Conservation (phyloP, 768 basidiomycete species). For the Auriculariales sp. region DNA sequence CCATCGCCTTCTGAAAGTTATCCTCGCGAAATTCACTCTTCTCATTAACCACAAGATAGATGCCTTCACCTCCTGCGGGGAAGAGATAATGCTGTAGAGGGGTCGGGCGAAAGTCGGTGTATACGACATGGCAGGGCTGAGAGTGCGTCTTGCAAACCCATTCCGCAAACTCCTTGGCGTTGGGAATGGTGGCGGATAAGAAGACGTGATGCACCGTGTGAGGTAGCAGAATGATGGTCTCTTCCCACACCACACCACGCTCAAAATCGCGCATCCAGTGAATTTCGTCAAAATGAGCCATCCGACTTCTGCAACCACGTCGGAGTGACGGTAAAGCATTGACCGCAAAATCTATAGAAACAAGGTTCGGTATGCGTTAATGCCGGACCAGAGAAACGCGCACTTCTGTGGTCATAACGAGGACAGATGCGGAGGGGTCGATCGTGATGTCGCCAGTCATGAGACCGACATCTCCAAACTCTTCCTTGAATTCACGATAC, state of each 20-base stretch:
- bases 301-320: constrained; percentile 99
- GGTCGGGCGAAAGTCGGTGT: constrained; percentile 97
- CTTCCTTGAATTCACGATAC: constrained; percentile 92
- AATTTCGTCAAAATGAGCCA: constrained; percentile 99
- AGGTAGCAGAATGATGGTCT: constrained; percentile 93
- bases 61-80: constrained; percentile 91
- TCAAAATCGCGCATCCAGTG: constrained; percentile 98
- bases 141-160: constrained; percentile 97
- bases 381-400: constrained; percentile 10
- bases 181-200: constrained; percentile 96
- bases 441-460: constrained; percentile 99
- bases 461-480: constrained; percentile 94
- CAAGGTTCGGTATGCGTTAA: not conserved
- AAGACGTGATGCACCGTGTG: constrained; percentile 96
- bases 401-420: constrained; percentile 99
- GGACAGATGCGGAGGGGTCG: constrained; percentile 89
- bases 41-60: constrained; percentile 97
- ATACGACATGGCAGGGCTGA: constrained; percentile 97
- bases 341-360: constrained; percentile 76
- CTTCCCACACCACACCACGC: constrained; percentile 98
- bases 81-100: constrained; percentile 97
- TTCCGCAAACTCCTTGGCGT: constrained; percentile 98
- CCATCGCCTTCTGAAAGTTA: constrained; percentile 97
- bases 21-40: constrained; percentile 95
- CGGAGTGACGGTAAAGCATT: constrained; percentile 96